A percentile compares a stretch with the other conserved stretches of the same genome.
Evolutionary conservation across 257 asterid species (phyloP).

Genomic region (Solanum etuberosum): DNA sequence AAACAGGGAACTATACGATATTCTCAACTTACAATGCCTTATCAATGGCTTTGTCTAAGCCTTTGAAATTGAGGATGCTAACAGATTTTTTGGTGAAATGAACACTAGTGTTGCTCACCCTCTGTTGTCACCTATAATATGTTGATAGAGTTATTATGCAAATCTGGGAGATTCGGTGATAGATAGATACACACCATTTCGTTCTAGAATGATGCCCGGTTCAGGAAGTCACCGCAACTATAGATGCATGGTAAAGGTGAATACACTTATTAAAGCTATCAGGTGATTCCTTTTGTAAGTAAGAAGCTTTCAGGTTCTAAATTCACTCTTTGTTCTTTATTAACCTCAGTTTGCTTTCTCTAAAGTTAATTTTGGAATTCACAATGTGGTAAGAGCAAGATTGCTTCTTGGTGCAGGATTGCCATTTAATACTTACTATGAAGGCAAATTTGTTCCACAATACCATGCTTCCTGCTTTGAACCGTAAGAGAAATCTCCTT

Average conservation of each 20-base stretch:
- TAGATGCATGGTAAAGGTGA: background rate
- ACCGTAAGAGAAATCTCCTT: background rate
- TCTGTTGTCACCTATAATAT: too few species aligned
- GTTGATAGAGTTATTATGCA: too few species aligned
- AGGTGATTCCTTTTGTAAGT: background rate
- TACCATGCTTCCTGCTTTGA: background rate
- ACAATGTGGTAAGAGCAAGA: background rate
- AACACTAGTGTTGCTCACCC: background rate
- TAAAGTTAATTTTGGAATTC: background rate
- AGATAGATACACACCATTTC: background rate
- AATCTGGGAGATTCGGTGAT: too few species aligned
- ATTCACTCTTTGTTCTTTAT: background rate
- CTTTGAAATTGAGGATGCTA: constrained; percentile 51
- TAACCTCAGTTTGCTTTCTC: background rate
- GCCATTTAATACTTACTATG: background rate
- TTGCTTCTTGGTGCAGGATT: background rate
- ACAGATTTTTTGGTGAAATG: constrained; percentile 23
- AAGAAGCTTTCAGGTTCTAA: background rate
- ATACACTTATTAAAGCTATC: background rate
- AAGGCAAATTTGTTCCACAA: background rate
- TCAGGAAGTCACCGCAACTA: background rate
- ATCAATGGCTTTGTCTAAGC: constrained; percentile 49
- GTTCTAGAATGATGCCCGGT: background rate
- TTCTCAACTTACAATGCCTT: constrained; percentile 51
- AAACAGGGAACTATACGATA: constrained; percentile 40